Evolutionary conservation across 1,284 basidiomycete genomes (phyloP), one percentile per base, ranked within the genome.

Genomic region (Ceratorhiza oryzae-sativae): DNA sequence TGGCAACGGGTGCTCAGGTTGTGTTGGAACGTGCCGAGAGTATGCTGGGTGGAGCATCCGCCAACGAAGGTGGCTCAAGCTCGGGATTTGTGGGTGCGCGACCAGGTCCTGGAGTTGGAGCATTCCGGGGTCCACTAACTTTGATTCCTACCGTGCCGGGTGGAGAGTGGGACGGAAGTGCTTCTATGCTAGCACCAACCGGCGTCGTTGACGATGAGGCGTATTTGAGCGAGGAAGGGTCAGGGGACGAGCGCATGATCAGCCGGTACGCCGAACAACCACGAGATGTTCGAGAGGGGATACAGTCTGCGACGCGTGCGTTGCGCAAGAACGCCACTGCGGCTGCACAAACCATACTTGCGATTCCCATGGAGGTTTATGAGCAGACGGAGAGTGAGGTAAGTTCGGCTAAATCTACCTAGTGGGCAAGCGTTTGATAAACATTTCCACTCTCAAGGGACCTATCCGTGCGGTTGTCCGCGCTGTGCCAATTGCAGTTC

Each of bases 361-460:
- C 97, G 0, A 94, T 99, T 0, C 97, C 97, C 0, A 98, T 99
- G 95, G 97, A 99, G 80, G 95, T 98, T 18, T 98, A 98, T 77
- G 97, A 99, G 80, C 85, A 91, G 73, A 91, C 92, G 13, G 92
- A 92, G 18, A 91, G 90, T 67, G 92, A 95, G 85, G 95, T 92
- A 77, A 79, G 86, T 82, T 55, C 2, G 3, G 58, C 30, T 30
- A 51, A 23, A 45, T 70, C 30, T 27, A 39, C 51, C 12, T 8
- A 25, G 8, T 46, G 49, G 25, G 48, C 13, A 30, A 12, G 23
- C 15, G 15, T 63, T n/a, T 39, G 6, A 39, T 39, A 39, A 10
- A 27, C 67, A n/a, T 6, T 41, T 51, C 27, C 68, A 41, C 74
- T 62, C 30, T 39, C 0, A 77, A 97, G 94, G 95, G 95, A 1